Conservation (phyloP, 2,329 filamentous ascomycete genomes). For the Hymenoscyphus occultus region DNA sequence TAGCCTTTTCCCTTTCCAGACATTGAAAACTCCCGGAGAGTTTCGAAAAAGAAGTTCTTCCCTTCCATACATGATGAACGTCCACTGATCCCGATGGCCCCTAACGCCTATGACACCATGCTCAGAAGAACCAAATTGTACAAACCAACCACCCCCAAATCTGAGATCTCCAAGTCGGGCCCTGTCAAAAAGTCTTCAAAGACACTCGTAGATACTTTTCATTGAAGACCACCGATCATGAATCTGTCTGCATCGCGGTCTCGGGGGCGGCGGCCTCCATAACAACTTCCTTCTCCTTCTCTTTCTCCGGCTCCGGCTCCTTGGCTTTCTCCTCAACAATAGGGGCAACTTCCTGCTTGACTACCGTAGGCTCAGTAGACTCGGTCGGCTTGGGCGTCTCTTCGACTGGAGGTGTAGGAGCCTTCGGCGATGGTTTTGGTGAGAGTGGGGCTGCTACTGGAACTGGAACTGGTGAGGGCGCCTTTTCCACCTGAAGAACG, state of each 20-base stretch:
- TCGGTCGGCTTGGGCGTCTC: constrained; percentile 19
- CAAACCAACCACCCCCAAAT: constrained; percentile 4
- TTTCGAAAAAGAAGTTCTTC: not conserved
- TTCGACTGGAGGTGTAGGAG: constrained; percentile 35
- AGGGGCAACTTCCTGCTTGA: constrained; percentile 35
- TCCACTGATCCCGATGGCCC: constrained; percentile 2
- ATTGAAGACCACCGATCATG: not conserved
- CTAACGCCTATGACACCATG: constrained; percentile 24
- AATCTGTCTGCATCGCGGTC: not conserved
- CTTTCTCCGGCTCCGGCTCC: constrained; percentile 32
- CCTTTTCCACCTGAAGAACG: not conserved
- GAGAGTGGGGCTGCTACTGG: constrained; percentile 12
- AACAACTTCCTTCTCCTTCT: constrained; percentile 23
- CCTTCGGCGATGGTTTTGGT: constrained; percentile 18
- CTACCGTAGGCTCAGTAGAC: constrained; percentile 32
- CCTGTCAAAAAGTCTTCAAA: not conserved
- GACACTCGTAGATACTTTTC: not conserved
- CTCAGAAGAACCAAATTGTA: constrained; percentile 19
- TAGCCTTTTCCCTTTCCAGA: not conserved
- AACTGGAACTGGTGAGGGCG: constrained; percentile 7
- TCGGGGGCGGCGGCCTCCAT: not conserved
- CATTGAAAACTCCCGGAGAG: not conserved
- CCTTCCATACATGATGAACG: not conserved
- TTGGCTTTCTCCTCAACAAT: constrained; percentile 33
- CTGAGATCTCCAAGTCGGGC: not conserved